Conservation (phyloP, 2,329 filamentous ascomycete species). For the Colletotrichum gloeosporioides region DNA sequence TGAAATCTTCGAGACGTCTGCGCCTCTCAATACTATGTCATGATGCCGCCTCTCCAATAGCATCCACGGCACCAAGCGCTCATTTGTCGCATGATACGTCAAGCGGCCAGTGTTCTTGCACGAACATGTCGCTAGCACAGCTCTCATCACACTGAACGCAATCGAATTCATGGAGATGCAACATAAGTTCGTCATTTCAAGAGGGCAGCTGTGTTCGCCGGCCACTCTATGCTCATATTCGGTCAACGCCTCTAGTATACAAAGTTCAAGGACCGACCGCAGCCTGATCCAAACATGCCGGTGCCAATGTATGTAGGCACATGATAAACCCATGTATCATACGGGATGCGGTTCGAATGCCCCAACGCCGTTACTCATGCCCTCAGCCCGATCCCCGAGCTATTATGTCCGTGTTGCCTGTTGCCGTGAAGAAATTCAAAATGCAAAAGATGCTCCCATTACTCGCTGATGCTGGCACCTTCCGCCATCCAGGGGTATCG, state of each 20-base stretch:
- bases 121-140: neutral
- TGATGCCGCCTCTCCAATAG: neutral
- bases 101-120: neutral
- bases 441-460: slow-evolving; percentile 7
- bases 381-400: neutral
- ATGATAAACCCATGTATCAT: neutral
- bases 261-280: neutral
- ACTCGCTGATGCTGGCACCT: slow-evolving; percentile 18
- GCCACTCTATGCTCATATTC: neutral
- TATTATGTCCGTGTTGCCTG: slow-evolving; percentile 9
- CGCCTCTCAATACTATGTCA: neutral
- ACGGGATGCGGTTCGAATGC: slow-evolving; percentile 1
- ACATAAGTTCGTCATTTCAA: neutral
- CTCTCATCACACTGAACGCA: neutral
- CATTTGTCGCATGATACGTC: neutral
- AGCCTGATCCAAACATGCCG: neutral
- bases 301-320: neutral
- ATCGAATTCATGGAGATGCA: neutral
- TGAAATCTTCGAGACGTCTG: neutral
- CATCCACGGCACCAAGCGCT: neutral
- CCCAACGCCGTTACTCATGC: slow-evolving; percentile 19
- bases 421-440: slow-evolving; percentile 1
- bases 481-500: slow-evolving; percentile 17
- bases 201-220: neutral
- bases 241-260: slow-evolving; percentile 2